phyloP scores from a whole-genome alignment of 2,329 filamentous ascomycete genomes.

The Diaporthe helianthi region DNA sequence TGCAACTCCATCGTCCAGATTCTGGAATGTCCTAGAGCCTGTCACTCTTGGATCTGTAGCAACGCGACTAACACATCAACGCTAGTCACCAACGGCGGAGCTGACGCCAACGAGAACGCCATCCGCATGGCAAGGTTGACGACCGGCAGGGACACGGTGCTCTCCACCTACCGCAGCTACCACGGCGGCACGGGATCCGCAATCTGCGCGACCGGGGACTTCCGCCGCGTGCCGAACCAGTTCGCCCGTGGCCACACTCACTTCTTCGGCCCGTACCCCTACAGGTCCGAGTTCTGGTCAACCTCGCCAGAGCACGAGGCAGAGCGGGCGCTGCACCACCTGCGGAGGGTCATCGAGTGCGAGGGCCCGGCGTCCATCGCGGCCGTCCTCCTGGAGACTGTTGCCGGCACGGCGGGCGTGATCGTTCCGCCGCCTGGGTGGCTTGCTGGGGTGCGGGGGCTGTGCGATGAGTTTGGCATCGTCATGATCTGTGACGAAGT shows the following conservation, averaged over 20 bases:
- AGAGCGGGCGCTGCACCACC: constrained; percentile 30
- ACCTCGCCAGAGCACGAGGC: constrained; percentile 31
- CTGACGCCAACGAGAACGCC: constrained; percentile 34
- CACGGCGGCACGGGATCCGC: constrained; percentile 37
- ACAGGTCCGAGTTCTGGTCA: constrained; percentile 34
- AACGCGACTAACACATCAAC: too few species aligned
- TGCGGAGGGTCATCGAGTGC: constrained; percentile 33
- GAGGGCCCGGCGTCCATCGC: constrained; percentile 29
- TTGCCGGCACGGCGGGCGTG: constrained; percentile 31
- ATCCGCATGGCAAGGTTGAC: constrained; percentile 33
- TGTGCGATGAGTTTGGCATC: constrained; percentile 33
- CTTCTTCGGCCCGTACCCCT: constrained; percentile 33
- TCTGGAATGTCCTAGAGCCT: too few species aligned
- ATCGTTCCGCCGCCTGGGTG: constrained; percentile 31
- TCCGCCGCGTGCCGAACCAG: constrained; percentile 36
- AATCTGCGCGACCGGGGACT: constrained; percentile 38
- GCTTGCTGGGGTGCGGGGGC: constrained; percentile 28
- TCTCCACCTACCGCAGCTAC: constrained; percentile 36
- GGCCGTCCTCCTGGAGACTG: constrained; percentile 29
- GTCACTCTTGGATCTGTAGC: too few species aligned
- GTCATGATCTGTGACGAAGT: constrained; percentile 34
- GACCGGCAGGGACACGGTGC: constrained; percentile 34
- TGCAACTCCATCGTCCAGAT: too few species aligned
- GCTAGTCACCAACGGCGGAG: constrained; percentile 30
- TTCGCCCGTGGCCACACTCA: constrained; percentile 33